Base-by-base conservation (phyloP, 1,139 yeast genomes). In the Blastobotrys proliferans region DNA sequence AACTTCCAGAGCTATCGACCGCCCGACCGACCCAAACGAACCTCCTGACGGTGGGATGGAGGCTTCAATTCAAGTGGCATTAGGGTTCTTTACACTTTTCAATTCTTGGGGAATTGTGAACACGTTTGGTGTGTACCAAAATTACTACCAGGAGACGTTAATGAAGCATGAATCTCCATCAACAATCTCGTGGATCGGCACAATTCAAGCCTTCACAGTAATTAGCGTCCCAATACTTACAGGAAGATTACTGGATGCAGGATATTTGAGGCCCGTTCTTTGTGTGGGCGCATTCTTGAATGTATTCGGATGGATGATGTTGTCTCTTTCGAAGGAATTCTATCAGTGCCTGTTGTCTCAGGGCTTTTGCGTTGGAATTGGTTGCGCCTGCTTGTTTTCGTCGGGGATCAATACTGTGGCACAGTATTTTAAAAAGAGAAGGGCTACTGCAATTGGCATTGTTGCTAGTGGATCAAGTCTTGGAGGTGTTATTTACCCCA, bases 161-260 rank as follows among this genome's bases (percentile, higher is more conserved):
- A 63, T 79, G 35, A 56, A 58, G 2, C 52, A 65, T 29, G 61
- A 64, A 2, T 55, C 73, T 3, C 64, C 72, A 2, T 64, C 77
- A 3, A 66, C 72, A 5, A 69, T 78, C 3, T 77, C 83, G 3
- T 81, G 87, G 87, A 74, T 81, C 21, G 81, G 81, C 49, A 73
- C 84, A 1, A 60, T 79, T 14, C 77, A 72, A 50, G 66, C 73
- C 35, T 77, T 79, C 44, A 66, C 78, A n/a, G 66, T 79, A 51
- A 72, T 75, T 48, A 68, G 76, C 28, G 72, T 78, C 6, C 75
- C 79, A 0, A 70, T 80, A n/a, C 56, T 79, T 27, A 70, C 74
- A 39, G 92, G 90, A 0, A 76, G 79, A 1, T 51, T 80, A 9
- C 76, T 80, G 55, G 90, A 82, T 52, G 50, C 50, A 24, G 67